A percentile compares a stretch with the other conserved stretches of the same genome.
phyloP scores from a whole-genome alignment of 441 rosid species.

The Eruca vesicaria region DNA sequence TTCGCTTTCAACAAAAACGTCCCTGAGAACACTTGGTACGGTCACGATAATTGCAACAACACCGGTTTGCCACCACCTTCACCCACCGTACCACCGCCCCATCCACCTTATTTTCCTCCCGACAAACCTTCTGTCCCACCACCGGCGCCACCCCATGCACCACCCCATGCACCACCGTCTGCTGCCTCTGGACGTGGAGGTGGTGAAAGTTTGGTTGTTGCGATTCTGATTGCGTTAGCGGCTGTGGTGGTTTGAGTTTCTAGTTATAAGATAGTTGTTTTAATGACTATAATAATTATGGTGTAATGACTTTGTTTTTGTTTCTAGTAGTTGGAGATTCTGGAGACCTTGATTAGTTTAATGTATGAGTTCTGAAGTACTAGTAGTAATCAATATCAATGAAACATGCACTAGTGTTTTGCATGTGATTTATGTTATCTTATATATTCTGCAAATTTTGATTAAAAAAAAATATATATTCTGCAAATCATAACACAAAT shows the following conservation, averaged over 20 bases:
- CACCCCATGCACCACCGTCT: conserved; percentile 4
- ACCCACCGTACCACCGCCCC: conserved; percentile 15
- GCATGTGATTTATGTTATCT: neutral
- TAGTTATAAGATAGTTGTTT: neutral
- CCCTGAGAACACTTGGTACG: conserved; percentile 21
- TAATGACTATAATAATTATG: neutral
- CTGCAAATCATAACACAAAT: neutral
- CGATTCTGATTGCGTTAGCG: neutral
- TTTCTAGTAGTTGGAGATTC: neutral
- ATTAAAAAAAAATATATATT: too few species aligned
- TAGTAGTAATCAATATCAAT: neutral
- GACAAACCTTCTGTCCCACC: conserved; percentile 14
- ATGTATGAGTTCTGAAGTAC: neutral
- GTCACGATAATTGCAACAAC: conserved; percentile 18
- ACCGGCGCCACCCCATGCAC: neutral
- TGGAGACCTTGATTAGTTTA: neutral
- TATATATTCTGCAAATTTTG: too few species aligned
- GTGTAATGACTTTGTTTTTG: neutral
- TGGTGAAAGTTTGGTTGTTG: conserved; percentile 15
- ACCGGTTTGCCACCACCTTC: conserved; percentile 10
- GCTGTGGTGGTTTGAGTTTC: conserved; percentile 11
- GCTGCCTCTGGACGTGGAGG: conserved; percentile 19
- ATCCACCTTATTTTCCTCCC: conserved; percentile 25
- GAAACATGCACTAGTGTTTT: neutral
- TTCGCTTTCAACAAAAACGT: conserved; percentile 10